Conservation (phyloP, 163 green algal genomes). For the Picocystis sp. region DNA sequence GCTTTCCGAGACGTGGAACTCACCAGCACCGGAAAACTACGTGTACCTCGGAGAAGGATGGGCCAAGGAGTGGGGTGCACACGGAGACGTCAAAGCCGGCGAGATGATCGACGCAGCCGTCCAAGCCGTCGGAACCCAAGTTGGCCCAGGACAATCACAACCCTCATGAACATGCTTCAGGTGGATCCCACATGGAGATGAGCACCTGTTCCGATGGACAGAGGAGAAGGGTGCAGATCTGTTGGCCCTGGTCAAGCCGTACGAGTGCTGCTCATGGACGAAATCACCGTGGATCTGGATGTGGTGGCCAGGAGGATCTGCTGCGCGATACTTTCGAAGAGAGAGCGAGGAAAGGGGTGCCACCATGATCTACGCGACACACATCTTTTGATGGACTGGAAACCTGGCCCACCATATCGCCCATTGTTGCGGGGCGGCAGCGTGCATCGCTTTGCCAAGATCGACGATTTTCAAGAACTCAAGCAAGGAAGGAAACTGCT, state of each 20-base stretch:
- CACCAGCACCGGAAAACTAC: constrained; percentile 12
- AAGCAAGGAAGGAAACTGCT: constrained; percentile 5
- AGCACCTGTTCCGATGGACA: constrained; percentile 33
- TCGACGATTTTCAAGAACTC: constrained; percentile 1
- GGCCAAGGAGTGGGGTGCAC: not conserved
- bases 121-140: constrained; percentile 13
- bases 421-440: constrained; percentile 50
- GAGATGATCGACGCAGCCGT: constrained; percentile 10
- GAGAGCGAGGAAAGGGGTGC: constrained; percentile 34
- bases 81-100: not conserved
- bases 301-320: constrained; percentile 20
- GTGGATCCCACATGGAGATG: constrained; percentile 34
- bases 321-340: constrained; percentile 22
- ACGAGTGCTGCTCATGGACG: constrained; percentile 44
- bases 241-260: constrained; percentile 61
- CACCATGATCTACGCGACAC: constrained; percentile 73
- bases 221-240: constrained; percentile 43
- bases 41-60: constrained; percentile 16
- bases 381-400: constrained; percentile 92
- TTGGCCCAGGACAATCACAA: constrained; percentile 13
- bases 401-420: constrained; percentile 68
- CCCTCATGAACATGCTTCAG: constrained; percentile 30
- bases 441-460: constrained; percentile 13
- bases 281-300: constrained; percentile 64
- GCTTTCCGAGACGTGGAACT: constrained; percentile 24